phyloP scores from a whole-genome alignment of 306 rosid species.

The Lagenaria siceraria region DNA sequence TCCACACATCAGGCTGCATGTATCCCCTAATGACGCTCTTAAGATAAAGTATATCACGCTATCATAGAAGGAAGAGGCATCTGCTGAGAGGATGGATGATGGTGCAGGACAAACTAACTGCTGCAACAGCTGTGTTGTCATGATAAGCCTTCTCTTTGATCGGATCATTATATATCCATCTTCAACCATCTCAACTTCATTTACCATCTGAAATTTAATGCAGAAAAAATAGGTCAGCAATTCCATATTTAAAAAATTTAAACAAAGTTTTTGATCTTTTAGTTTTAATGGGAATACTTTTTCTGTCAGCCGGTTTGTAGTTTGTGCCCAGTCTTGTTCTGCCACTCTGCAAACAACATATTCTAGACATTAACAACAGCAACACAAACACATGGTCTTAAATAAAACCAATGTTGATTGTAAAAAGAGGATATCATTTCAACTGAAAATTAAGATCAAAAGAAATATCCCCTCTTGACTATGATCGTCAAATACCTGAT shows the following conservation, averaged over 20 bases:
- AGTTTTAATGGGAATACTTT: constrained; percentile 16
- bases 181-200: constrained; percentile 23
- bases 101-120: constrained; percentile 37
- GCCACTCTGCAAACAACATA: constrained; percentile 21
- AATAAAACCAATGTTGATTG: neutral
- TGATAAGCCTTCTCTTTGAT: constrained; percentile 37
- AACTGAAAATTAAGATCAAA: neutral
- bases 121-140: constrained; percentile 35
- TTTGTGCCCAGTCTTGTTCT: constrained; percentile 37
- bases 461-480: neutral
- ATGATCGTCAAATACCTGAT: constrained; percentile 21
- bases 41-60: constrained; percentile 26
- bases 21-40: constrained; percentile 28
- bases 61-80: constrained; percentile 26
- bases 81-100: constrained; percentile 22
- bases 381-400: neutral
- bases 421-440: neutral
- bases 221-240: neutral
- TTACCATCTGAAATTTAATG: constrained; percentile 26
- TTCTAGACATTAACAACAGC: neutral
- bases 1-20: constrained; percentile 31
- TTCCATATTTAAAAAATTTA: neutral
- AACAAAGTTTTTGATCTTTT: neutral
- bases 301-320: constrained; percentile 28
- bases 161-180: constrained; percentile 15